These are phyloP conservation scores for Dactylellina drechsleri DNA, from an alignment of 2,329 filamentous ascomycete genomes.

Conservation along the genomic window DNA sequence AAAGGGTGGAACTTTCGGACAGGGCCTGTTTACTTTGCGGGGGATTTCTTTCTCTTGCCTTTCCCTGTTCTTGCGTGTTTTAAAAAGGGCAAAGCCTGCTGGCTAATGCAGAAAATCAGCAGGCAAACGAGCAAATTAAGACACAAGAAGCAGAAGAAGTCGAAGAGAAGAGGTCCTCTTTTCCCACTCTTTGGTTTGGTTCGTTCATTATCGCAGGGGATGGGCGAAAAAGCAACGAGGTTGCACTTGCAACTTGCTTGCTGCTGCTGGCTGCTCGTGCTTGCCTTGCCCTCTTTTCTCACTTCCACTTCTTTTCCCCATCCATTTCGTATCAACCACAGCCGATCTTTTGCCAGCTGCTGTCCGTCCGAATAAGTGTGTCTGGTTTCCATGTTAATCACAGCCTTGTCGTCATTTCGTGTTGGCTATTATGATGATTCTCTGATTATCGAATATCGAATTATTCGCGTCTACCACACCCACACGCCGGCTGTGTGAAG, in stretches of 20 bases:
- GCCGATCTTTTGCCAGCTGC: constrained; percentile 24
- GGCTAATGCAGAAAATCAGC: constrained; percentile 55
- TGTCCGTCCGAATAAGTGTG: background rate
- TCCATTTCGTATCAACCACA: constrained; percentile 9
- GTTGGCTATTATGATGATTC: constrained; percentile 5
- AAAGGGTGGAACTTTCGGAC: too few species aligned
- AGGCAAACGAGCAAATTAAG: constrained; percentile 56
- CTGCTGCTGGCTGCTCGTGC: background rate
- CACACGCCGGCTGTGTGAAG: constrained; percentile 7
- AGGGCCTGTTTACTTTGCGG: constrained; percentile 46
- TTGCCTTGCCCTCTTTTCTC: background rate
- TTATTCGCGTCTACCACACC: constrained; percentile 15
- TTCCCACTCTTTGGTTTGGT: background rate
- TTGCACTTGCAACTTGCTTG: constrained; percentile 33
- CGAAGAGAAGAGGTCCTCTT: background rate
- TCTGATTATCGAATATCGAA: constrained; percentile 3
- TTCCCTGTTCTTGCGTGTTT: constrained; percentile 56
- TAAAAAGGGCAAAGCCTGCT: constrained; percentile 55
- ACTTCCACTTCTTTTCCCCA: constrained; percentile 8
- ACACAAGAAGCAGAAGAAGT: constrained; percentile 23
- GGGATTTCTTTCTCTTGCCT: constrained; percentile 21
- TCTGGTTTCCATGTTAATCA: constrained; percentile 5
- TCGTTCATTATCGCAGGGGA: background rate
- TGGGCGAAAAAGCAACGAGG: constrained; percentile 36
- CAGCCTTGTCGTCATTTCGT: constrained; percentile 18